Percentiles rank a stretch among this genome's conserved stretches.
phyloP scores from a whole-genome alignment of 768 basidiomycete species.

The Trametes villosa region DNA sequence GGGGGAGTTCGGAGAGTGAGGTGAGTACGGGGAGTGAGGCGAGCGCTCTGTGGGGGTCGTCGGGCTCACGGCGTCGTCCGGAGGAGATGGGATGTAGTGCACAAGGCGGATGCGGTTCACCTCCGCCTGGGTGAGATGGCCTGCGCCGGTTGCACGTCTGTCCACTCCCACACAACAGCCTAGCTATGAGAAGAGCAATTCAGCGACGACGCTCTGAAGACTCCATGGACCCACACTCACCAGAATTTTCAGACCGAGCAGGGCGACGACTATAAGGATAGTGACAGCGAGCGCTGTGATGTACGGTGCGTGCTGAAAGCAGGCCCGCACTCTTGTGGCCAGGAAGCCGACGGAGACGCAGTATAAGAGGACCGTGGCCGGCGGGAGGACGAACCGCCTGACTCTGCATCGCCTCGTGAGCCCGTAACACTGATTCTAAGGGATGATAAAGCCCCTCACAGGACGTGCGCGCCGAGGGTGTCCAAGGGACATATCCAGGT shows the following conservation, averaged over 20 bases:
- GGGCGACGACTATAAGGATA: background rate
- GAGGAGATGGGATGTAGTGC: constrained; percentile 20
- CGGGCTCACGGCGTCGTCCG: too few species aligned
- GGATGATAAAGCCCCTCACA: background rate
- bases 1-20: background rate
- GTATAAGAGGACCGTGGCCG: background rate
- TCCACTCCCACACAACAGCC: background rate
- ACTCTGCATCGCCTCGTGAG: background rate
- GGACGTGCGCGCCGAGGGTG: background rate
- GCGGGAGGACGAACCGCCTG: background rate
- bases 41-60: too few species aligned
- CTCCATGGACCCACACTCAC: too few species aligned
- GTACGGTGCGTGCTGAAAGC: background rate
- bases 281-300: background rate
- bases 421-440: background rate
- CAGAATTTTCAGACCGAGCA: too few species aligned
- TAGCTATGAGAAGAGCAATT: background rate
- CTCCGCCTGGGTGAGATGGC: constrained; percentile 11
- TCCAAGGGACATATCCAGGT: background rate
- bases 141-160: background rate
- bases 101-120: constrained; percentile 20
- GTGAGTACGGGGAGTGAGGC: too few species aligned
- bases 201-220: too few species aligned
- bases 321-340: background rate
- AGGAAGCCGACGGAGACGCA: background rate